A percentile compares a stretch with the other conserved stretches of the same genome.
Evolutionary conservation across 805 yeast species (phyloP).

Genomic region (Kuraishia molischiana): DNA sequence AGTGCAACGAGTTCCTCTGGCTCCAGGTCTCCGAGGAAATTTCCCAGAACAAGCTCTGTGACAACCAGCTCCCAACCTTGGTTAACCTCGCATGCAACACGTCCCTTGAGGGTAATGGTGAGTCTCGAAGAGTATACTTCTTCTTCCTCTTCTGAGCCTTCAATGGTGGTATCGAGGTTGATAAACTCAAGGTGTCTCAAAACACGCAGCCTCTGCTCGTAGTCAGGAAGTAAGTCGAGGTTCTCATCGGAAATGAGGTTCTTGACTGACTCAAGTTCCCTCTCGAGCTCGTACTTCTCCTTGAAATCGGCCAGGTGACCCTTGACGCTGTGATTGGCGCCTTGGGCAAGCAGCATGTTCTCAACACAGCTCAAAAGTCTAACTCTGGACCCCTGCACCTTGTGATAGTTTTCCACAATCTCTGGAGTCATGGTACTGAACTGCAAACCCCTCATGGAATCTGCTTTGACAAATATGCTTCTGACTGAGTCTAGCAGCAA

Average conservation of each 20-base stretch:
- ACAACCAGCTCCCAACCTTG: slow-evolving; percentile 85
- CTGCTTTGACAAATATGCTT: not conserved
- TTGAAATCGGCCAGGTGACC: slow-evolving; percentile 34
- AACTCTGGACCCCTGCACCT: not conserved
- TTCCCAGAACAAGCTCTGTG: slow-evolving; percentile 85
- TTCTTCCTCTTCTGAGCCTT: not conserved
- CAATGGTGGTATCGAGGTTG: slow-evolving; percentile 34
- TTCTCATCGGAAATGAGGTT: slow-evolving; percentile 76
- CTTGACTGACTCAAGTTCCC: slow-evolving; percentile 45
- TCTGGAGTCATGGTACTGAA: slow-evolving; percentile 9
- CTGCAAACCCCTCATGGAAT: not conserved
- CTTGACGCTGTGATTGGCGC: slow-evolving; percentile 31
- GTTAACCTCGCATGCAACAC: slow-evolving; percentile 89
- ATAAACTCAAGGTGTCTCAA: slow-evolving; percentile 72
- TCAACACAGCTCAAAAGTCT: not conserved
- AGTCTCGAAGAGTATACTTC: slow-evolving; percentile 16
- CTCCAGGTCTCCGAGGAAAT: slow-evolving; percentile 85
- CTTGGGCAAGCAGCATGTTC: not conserved
- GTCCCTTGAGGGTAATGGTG: slow-evolving; percentile 77
- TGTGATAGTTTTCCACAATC: slow-evolving; percentile 12
- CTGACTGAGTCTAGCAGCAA: not conserved
- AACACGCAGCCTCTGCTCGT: slow-evolving; percentile 79
- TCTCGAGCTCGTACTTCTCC: slow-evolving; percentile 32
- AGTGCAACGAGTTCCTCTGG: slow-evolving; percentile 97
- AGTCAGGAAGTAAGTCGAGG: slow-evolving; percentile 84